phyloP scores from a whole-genome alignment of 352 stramenopile species.

The Globisporangium carolinianum region DNA sequence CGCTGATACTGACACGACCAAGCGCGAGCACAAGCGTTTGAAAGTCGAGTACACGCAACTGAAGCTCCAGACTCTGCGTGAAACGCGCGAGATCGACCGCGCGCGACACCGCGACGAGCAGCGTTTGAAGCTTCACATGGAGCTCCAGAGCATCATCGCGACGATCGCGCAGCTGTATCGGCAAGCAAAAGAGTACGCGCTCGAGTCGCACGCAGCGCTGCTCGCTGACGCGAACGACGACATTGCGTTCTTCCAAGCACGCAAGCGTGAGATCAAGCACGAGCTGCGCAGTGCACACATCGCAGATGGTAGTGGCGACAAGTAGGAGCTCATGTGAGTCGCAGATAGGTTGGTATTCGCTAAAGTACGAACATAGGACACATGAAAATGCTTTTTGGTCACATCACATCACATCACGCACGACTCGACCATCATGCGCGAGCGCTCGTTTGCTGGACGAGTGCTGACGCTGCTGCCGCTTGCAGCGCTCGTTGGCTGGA shows the following conservation, averaged over 20 bases:
- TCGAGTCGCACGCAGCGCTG: conserved; percentile 10
- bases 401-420: not conserved
- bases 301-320: not conserved
- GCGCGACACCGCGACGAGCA: conserved; percentile 12
- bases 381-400: not conserved
- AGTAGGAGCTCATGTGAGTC: not conserved
- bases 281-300: conserved; percentile 10
- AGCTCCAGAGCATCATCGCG: conserved; percentile 29
- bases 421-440: conserved; percentile 2
- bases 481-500: conserved; percentile 52
- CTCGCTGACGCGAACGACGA: conserved; percentile 30
- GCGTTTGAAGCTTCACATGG: conserved; percentile 26
- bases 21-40: conserved; percentile 2
- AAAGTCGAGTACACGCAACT: conserved; percentile 9
- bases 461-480: conserved; percentile 57
- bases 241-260: conserved; percentile 37
- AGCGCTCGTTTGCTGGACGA: conserved; percentile 26
- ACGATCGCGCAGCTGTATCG: conserved; percentile 31
- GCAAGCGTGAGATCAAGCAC: conserved; percentile 31
- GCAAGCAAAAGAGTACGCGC: conserved; percentile 27
- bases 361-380: not conserved
- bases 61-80: conserved; percentile 22
- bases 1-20: not conserved
- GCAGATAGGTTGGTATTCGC: not conserved
- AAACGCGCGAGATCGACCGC: conserved; percentile 12